A percentile compares a stretch with the other conserved stretches of the same genome.
Conservation (phyloP, 805 yeast species). For the Teunomyces barrocoloradensis region DNA sequence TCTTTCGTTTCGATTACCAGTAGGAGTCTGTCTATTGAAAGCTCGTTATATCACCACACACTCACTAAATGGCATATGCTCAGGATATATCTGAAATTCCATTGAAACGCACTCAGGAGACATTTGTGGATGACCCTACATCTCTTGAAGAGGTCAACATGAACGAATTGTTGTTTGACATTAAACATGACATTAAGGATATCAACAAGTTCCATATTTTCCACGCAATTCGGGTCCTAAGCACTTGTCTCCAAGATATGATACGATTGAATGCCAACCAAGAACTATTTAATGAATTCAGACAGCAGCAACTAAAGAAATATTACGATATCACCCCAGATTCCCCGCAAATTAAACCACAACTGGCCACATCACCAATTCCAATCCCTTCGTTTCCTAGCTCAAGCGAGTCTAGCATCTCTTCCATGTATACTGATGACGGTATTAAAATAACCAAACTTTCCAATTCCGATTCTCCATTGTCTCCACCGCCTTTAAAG, state of each 20-base stretch:
- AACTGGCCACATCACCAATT: neutral
- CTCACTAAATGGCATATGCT: constrained; percentile 2
- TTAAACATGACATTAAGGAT: constrained; percentile 28
- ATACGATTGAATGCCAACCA: constrained; percentile 28
- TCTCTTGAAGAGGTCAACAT: constrained; percentile 31
- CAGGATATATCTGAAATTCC: constrained; percentile 28
- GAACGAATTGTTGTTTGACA: constrained; percentile 35
- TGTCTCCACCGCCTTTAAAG: constrained; percentile 23
- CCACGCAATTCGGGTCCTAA: constrained; percentile 34
- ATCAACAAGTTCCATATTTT: constrained; percentile 33
- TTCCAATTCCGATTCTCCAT: constrained; percentile 13
- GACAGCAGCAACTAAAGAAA: constrained; percentile 24
- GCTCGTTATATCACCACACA: neutral
- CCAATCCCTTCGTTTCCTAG: neutral
- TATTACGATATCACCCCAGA: constrained; percentile 7
- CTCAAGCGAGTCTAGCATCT: neutral
- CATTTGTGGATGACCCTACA: constrained; percentile 41
- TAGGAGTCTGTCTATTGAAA: neutral
- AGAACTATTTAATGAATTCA: constrained; percentile 20
- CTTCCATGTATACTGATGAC: neutral
- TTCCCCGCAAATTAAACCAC: neutral
- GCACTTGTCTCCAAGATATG: constrained; percentile 29
- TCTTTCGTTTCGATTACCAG: neutral
- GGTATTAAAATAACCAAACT: constrained; percentile 1
- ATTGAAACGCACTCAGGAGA: constrained; percentile 35